Conservation (phyloP, 345 rosid genomes). For the Aquilaria malaccensis region DNA sequence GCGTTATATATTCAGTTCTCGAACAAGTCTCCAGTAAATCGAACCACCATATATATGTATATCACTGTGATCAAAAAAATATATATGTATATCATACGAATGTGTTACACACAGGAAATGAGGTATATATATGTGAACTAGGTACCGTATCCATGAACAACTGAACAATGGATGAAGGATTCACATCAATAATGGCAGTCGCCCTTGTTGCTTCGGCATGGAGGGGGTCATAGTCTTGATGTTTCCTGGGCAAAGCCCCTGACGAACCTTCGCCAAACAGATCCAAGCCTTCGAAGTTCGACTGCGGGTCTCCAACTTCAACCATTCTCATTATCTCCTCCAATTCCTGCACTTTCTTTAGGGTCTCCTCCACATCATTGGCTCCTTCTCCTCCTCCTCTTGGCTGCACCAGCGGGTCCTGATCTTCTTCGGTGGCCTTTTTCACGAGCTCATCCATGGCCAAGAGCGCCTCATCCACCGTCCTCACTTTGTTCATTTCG, state of each 20-base stretch:
- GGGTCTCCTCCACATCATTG: slow-evolving; percentile 12
- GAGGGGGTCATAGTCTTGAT: slow-evolving; percentile 2
- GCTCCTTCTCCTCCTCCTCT: background rate
- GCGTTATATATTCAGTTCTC: background rate
- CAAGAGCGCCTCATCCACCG: slow-evolving; percentile 16
- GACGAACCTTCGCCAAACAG: no score
- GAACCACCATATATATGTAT: no score
- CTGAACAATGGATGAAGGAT: slow-evolving; percentile 18
- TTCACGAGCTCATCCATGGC: slow-evolving; percentile 27
- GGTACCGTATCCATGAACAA: slow-evolving; percentile 32
- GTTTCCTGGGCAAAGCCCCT: background rate
- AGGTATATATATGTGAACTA: no score
- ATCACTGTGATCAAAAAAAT: no score
- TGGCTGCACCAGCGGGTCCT: slow-evolving; percentile 23
- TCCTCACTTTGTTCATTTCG: slow-evolving; percentile 16
- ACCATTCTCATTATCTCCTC: slow-evolving; percentile 23
- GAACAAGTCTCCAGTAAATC: no score
- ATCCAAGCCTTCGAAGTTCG: slow-evolving; percentile 4
- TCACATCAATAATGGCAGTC: slow-evolving; percentile 15
- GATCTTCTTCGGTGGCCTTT: slow-evolving; percentile 23
- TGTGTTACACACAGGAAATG: no score
- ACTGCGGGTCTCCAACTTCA: slow-evolving; percentile 10
- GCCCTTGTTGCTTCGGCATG: slow-evolving; percentile 23
- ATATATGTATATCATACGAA: no score
- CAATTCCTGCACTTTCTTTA: background rate